phyloP scores from a whole-genome alignment of 2,329 filamentous ascomycete species.

The Daldinia sp. region DNA sequence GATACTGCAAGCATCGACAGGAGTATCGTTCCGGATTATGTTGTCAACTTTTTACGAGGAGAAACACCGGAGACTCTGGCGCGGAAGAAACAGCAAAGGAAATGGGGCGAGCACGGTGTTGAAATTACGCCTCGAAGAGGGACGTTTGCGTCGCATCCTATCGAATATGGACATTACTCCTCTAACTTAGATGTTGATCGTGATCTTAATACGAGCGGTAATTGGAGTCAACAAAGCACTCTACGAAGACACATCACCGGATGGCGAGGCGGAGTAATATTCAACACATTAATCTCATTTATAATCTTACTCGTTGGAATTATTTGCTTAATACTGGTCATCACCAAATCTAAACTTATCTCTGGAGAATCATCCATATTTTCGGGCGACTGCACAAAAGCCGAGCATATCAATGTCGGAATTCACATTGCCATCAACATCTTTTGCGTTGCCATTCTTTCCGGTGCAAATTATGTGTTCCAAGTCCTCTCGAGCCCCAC shows the following conservation, averaged over 20 bases:
- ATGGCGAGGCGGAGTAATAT: constrained; percentile 62
- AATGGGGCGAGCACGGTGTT: constrained; percentile 52
- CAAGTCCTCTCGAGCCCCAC: constrained; percentile 68
- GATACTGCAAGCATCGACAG: constrained; percentile 54
- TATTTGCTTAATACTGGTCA: constrained; percentile 55
- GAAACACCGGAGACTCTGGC: constrained; percentile 67
- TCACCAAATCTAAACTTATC: constrained; percentile 52
- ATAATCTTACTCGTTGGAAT: constrained; percentile 55
- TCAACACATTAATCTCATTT: constrained; percentile 58
- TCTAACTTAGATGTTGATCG: constrained; percentile 40
- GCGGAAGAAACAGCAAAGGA: constrained; percentile 56
- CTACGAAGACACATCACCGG: constrained; percentile 54
- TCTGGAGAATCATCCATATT: constrained; percentile 55
- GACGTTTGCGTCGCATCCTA: constrained; percentile 52
- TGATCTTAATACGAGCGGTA: constrained; percentile 44
- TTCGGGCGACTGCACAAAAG: constrained; percentile 55
- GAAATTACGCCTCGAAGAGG: constrained; percentile 50
- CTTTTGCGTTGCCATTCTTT: constrained; percentile 58
- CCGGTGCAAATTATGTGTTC: constrained; percentile 65
- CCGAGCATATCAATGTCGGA: constrained; percentile 56
- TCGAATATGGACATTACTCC: constrained; percentile 53
- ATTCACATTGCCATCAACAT: constrained; percentile 61
- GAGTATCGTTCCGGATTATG: constrained; percentile 66
- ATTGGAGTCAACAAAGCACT: constrained; percentile 48
- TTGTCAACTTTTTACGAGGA: constrained; percentile 66